Evolutionary conservation across 176 grass and related monocot genomes (phyloP), one percentile per base, ranked within the genome.

Genomic region (Musa acuminata): DNA sequence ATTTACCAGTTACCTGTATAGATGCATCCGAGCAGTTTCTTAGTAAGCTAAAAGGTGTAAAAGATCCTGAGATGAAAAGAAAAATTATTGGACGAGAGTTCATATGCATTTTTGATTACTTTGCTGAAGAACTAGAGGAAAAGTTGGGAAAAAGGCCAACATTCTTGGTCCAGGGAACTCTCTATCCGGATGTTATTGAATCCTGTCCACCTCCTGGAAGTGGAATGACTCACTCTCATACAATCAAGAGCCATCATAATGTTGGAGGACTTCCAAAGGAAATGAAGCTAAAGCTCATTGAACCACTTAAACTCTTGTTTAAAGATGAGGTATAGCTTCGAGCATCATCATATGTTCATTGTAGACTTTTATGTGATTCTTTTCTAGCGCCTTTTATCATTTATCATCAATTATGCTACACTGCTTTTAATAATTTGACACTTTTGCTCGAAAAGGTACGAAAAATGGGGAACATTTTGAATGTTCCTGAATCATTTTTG

Each of bases 171-270:
- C 92, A 96, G 83, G 92, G 92, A 25, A 96, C 92, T 74, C 67
- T 96, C 25, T 96, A 92, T 76, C 92, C 92, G 52, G 92, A 96
- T 76, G 92, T 96, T 48, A 96, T 96, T 20, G 92, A 96, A 80
- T 96, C 92, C 58, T 92, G 92, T 68, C 87, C 92, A 24, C 92
- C 89, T 72, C 89, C 89, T 78, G 89, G 89, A 8, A 96, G 92
- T 72, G 88, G 84, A 67, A 87, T 77, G 75, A 89, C 82, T 51
- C 88, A 96, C 72, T 96, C 89, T n/a, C 92, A 96, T 77, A 92
- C 89, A 23, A 96, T 96, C 75, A 92, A 92, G 84, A 92, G 89
- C 52, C 92, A 96, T 83, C 92, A 92, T 76, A 96, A 96, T 84
- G 89, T 96, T 17, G 92, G 92, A 29, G 92, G 92, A n/a, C 89